Evolutionary conservation across 2,329 filamentous ascomycete genomes (phyloP), one percentile per base, ranked within the genome.

Genomic region (Fonsecaea pugnacius): DNA sequence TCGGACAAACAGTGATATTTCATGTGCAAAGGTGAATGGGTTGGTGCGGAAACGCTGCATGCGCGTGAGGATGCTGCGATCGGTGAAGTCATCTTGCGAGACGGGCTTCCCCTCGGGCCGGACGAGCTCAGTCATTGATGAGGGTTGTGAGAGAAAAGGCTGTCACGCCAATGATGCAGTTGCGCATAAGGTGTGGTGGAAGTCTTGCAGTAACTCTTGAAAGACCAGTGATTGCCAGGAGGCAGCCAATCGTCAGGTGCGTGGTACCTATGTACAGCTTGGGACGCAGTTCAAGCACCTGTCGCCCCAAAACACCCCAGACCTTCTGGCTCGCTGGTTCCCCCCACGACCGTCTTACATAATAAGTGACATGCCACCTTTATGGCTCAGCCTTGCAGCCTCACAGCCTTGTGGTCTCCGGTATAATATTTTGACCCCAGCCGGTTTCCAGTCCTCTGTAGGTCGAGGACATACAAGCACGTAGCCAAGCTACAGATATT

Each of bases 1-100:
- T 12, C 92, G 94, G 68, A 98, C 90, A 78, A 98, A 93, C 36
- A 96, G 84, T 53, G 91, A 95, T 36, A 99, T 89, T 80, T 99
- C 95, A 70, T 92, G 91, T 33, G 98, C 86, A 76, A 98, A 98
- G 69, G 92, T 84, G 68, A 89, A 79, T 1, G 87, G 87, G 60
- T 85, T 84, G 62, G 89, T 79, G 63, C 94, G 88, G 76, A 98
- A 97, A 52, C 92, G 90, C 55, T 91, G 90, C 84, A 95, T 95
- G 74, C 93, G 87, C 76, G 89, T 87, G 57, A 83, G 78, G 43
- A 83, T 76, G 61, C 81, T 80, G 38, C 65, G 63, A 33, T 70
- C 68, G 40, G 62, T 63, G 27, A 43, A 43, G 30, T 66, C 66
- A 55, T 66, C 48, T 32, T 57, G 53, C 51, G 38, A 32, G 54